Conservation (phyloP, 1,284 basidiomycete genomes). For the Puccinia brachypodii region DNA sequence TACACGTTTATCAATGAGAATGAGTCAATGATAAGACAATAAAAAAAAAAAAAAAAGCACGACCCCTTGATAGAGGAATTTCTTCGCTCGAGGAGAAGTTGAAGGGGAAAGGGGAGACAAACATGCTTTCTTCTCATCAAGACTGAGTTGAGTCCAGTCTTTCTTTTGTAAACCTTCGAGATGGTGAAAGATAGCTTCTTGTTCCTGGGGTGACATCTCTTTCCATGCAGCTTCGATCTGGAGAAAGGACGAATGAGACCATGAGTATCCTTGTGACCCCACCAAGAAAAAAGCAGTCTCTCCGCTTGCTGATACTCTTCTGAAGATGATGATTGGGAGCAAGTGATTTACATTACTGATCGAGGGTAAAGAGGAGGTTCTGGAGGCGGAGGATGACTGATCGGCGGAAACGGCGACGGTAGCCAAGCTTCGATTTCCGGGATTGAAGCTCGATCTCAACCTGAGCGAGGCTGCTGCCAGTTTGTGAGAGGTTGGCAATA, state of each 20-base stretch:
- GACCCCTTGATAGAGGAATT: too few species aligned
- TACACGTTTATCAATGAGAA: neutral
- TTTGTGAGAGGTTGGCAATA: slow-evolving; percentile 8
- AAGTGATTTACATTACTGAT: slow-evolving; percentile 25
- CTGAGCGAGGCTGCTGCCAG: neutral
- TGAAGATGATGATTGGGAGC: neutral
- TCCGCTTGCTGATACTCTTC: neutral
- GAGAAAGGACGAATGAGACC: too few species aligned
- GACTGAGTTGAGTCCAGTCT: slow-evolving; percentile 44
- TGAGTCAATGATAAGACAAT: too few species aligned
- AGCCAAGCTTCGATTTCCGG: neutral
- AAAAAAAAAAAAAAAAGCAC: too few species aligned
- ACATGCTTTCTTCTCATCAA: slow-evolving; percentile 49
- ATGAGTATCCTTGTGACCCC: too few species aligned
- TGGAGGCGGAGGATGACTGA: slow-evolving; percentile 2
- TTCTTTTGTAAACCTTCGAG: slow-evolving; percentile 48
- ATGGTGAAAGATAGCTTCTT: slow-evolving; percentile 47
- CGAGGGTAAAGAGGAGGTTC: slow-evolving; percentile 19
- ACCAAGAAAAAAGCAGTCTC: too few species aligned
- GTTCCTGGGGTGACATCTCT: slow-evolving; percentile 47
- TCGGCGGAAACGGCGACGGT: slow-evolving; percentile 27
- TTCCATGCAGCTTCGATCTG: slow-evolving; percentile 49
- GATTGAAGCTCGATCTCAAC: neutral
- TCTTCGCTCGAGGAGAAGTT: neutral
- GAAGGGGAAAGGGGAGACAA: neutral